Evolutionary conservation across 2,329 filamentous ascomycete genomes (phyloP), one percentile per base, ranked within the genome.

Genomic region (Colletotrichum paranaense): DNA sequence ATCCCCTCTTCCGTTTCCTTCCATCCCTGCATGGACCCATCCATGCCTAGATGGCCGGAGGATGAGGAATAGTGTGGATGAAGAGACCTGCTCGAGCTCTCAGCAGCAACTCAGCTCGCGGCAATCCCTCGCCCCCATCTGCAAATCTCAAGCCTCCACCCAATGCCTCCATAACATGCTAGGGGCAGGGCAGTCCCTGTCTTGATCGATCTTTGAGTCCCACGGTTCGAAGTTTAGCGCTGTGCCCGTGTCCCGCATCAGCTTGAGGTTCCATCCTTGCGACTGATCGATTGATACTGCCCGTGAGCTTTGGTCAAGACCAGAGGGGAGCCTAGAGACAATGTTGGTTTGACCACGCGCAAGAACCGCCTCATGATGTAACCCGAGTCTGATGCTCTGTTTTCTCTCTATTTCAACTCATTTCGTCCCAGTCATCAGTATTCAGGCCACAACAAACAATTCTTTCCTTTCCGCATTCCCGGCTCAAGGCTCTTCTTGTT

Each of bases 141-240:
- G 38, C 24, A 35, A 49, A 55, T 59, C 70, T 69, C 59, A 35
- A 26, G 30, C 46, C 38, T 58, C 42, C 24, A 57, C 65, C 55
- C 55, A 69, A 69, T 28, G 59, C 66, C 32, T 49, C 70, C 70
- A 59, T 64, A 22, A 16, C 30, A 46, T 28, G 59, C 22, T 26
- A 59, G 59, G 70, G 66, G 53, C 32, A 63, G 42, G 66, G 35
- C 38, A 26, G 24, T 26, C 52, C 69, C 24, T 52, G 42, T 49
- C n/a, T 16, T 59, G 66, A 69, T 72, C 59, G 70, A 69, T 72
- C 64, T 72, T 57, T 64, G 52, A 32, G 68, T 66, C 59, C 66
- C 57, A 68, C 57, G 28, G 57, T 72, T 72, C 63, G 68, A 72
- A 28, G 53, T 35, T 68, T 72, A 57, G 68, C 68, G 64, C 62